Base-by-base conservation (phyloP, 768 basidiomycete genomes). In the Auriscalpium microsporum region DNA sequence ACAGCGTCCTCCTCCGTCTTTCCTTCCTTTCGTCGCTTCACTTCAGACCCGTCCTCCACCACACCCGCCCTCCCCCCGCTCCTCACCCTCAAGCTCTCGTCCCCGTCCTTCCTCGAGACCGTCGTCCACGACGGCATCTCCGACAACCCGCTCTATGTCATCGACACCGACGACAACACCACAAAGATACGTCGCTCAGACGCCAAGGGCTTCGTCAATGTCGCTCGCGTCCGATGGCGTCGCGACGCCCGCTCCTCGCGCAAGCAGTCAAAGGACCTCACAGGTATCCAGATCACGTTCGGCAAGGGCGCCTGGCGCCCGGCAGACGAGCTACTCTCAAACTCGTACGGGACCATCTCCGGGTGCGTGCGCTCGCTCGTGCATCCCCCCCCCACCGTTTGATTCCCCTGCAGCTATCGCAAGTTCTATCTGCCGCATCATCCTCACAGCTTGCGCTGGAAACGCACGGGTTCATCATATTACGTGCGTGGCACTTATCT, bases 371-470 rank as follows among this genome's bases (percentile, higher is more conserved):
- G 63, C 46, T 46, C 50, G 17, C 54, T 48, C 14, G 21, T 57
- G 50, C 42, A 28, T 5, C 5, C 4, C 28, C 51, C 51, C 47
- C 56, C 48, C 58, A 3, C 55, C 38, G 50, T 58, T 33, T 53
- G 28, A 28, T 59, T 33, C 49, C 55, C 64, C n/a, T 42, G 3
- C 70, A 67, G 75, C 70, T 67, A 72, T 6, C 81, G 82, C 56
- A 86, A 81, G 67, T 90, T 90, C 65, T 75, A 72, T 52, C 74
- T 90, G 19, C 88, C 86, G 1, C 77, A 82, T 59, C 81, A 82
- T 61, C 74, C 80, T 0, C 78, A 82, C 45, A 70, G 69, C 16
- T 65, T 90, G 67, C 87, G 83, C 67, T 90, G 88, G 88, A 86
- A 83, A 61, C 78, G 78, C 46, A 72, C 78, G 14, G 84, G 81